These are phyloP conservation scores for Cadophora malorum DNA, from an alignment of 2,329 filamentous ascomycete species.

Conservation along the genomic window DNA sequence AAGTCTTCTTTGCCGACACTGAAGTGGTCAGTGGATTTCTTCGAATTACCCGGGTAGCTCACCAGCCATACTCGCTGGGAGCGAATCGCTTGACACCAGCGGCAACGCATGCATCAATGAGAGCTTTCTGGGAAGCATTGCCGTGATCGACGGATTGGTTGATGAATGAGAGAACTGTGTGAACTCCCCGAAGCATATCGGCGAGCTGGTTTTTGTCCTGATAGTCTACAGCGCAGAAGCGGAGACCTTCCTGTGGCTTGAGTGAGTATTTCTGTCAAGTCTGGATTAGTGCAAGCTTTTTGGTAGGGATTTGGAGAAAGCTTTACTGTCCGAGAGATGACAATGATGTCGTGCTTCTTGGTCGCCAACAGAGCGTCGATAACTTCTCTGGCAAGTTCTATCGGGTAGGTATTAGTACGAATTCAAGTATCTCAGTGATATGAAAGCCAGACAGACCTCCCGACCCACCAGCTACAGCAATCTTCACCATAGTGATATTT, in stretches of 20 bases:
- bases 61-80: conserved; percentile 49
- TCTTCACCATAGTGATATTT: conserved; percentile 49
- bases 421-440: background rate
- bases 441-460: conserved; percentile 47
- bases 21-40: background rate
- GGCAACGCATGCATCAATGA: conserved; percentile 47
- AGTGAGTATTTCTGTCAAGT: background rate
- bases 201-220: conserved; percentile 47
- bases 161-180: conserved; percentile 59
- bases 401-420: conserved; percentile 19
- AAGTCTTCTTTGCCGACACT: conserved; percentile 48
- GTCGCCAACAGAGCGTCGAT: conserved; percentile 55
- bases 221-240: conserved; percentile 53
- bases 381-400: conserved; percentile 60
- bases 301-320: background rate
- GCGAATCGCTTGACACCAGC: conserved; percentile 48
- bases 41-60: conserved; percentile 25
- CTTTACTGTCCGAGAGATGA: conserved; percentile 47
- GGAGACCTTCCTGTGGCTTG: conserved; percentile 41
- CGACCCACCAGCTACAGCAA: conserved; percentile 53
- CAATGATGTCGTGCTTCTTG: conserved; percentile 57
- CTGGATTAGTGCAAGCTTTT: background rate
- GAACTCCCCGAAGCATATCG: conserved; percentile 50
- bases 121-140: conserved; percentile 43
- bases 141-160: conserved; percentile 40